Evolutionary conservation across 2,329 filamentous ascomycete genomes (phyloP), one percentile per base, ranked within the genome.

Genomic region (Aureobasidium sp.): DNA sequence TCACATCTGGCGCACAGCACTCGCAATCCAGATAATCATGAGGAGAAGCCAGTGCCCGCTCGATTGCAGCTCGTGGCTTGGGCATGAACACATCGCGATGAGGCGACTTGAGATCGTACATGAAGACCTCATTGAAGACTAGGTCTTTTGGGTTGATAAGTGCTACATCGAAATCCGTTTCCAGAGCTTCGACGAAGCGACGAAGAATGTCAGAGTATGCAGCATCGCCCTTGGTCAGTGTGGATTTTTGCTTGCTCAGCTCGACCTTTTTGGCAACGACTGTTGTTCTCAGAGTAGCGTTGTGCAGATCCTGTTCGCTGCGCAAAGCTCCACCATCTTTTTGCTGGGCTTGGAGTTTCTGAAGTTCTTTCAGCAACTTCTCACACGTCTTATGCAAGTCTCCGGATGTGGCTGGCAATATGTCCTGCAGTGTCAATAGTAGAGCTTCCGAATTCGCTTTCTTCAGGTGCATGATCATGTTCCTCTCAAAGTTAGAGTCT

Each of bases 201-300:
- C 88, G 83, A 5, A 92, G 79, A 11, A 90, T 74, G 29, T 78
- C 75, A 16, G 89, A 90, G 70, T 90, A 90, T 5, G 82, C 80
- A 65, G 83, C 84, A 74, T 93, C 90, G 66, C 87, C 80, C 48
- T 86, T 81, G 0, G 87, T 89, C 32, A 93, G 79, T 3, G 83
- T 79, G 1, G 88, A 85, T 66, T 86, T 86, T 70, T 91, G 86
- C 65, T 85, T 88, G 74, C 87, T 90, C 44, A 94, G 79, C 69
- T 91, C 86, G 21, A 94, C 89, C 70, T 89, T 89, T 69, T 93
- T 89, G 16, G 89, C 89, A 55, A 93, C 85, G 36, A 93, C 84
- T 0, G 90, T 93, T 1, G 89, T 90, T 48, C 90, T 82, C 44
- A 90, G 75, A 47, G 88, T 85, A 65, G 85, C 86, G 74, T 82